phyloP scores from a whole-genome alignment of 2,329 filamentous ascomycete genomes.

The Cladosporium sphaerospermum region DNA sequence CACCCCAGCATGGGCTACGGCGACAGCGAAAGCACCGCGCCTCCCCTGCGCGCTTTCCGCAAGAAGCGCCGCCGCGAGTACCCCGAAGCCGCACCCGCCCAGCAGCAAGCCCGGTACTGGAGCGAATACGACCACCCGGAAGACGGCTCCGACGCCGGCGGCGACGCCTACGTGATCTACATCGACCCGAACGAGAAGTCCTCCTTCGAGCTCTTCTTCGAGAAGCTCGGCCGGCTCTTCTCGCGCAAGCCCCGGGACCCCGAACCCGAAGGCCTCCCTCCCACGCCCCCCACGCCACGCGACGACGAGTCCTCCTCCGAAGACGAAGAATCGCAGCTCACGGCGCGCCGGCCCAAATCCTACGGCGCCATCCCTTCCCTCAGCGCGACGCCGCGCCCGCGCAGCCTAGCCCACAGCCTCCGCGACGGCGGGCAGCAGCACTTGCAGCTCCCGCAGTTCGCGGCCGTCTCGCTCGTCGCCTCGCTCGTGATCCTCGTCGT shows the following conservation, averaged over 20 bases:
- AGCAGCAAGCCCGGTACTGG: slow-evolving; percentile 56
- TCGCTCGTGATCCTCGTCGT: slow-evolving; percentile 60
- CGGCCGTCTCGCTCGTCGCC: slow-evolving; percentile 51
- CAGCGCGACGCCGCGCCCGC: neutral
- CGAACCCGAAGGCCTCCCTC: slow-evolving; percentile 22
- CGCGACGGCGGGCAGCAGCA: neutral
- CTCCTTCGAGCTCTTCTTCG: slow-evolving; percentile 57
- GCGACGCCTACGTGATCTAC: slow-evolving; percentile 63
- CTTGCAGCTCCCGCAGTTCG: slow-evolving; percentile 20
- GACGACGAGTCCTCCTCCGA: slow-evolving; percentile 28
- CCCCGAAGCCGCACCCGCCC: slow-evolving; percentile 16
- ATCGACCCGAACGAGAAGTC: slow-evolving; percentile 64
- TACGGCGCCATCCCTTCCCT: neutral
- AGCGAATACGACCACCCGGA: slow-evolving; percentile 83
- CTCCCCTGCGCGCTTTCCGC: slow-evolving; percentile 36
- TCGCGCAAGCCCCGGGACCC: slow-evolving; percentile 20
- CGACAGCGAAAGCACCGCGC: slow-evolving; percentile 33
- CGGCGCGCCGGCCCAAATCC: neutral
- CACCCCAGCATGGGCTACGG: slow-evolving; percentile 19
- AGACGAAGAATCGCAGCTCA: slow-evolving; percentile 20
- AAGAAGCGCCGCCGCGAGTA: slow-evolving; percentile 37
- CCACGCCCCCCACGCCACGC: slow-evolving; percentile 11
- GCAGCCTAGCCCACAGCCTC: neutral
- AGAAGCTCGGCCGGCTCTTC: slow-evolving; percentile 39
- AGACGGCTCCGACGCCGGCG: slow-evolving; percentile 51